phyloP scores from a whole-genome alignment of 2,329 filamentous ascomycete species.

The Paramyrothecium sp. region DNA sequence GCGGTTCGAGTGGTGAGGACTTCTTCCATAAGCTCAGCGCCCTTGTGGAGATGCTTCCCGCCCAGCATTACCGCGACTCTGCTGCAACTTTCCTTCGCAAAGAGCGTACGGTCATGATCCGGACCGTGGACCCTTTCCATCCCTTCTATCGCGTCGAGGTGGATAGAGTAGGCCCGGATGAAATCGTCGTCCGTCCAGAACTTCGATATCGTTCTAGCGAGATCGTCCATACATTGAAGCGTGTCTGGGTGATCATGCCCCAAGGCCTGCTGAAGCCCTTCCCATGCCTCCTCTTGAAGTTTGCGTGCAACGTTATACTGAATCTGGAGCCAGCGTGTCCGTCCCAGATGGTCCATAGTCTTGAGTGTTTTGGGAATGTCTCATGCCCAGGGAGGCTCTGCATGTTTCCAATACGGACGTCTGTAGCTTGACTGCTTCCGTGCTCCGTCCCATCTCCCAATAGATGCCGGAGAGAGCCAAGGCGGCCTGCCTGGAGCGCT shows the following conservation, averaged over 20 bases:
- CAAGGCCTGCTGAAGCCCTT: neutral
- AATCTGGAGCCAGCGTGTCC: conserved; percentile 5
- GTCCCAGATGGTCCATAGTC: conserved; percentile 2
- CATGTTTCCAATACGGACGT: neutral
- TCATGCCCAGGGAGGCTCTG: neutral
- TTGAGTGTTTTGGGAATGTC: neutral
- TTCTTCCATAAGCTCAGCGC: conserved; percentile 3
- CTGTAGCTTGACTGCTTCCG: neutral
- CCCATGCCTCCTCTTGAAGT: neutral
- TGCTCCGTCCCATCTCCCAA: neutral
- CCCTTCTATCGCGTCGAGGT: neutral
- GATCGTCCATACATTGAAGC: conserved; percentile 1
- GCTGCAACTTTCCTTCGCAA: conserved; percentile 2
- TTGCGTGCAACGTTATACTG: neutral
- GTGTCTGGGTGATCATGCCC: neutral
- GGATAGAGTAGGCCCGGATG: neutral
- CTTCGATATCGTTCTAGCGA: conserved; percentile 2
- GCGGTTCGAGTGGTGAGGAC: conserved; percentile 5
- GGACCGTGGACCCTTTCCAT: neutral
- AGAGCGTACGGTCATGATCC: neutral
- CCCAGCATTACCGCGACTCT: neutral
- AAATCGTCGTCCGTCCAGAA: conserved; percentile 3
- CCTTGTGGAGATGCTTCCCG: neutral
- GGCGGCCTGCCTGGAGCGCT: neutral
- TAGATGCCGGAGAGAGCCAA: neutral